A percentile compares a stretch with the other conserved stretches of the same genome.
phyloP scores from a whole-genome alignment of 83 land plant genomes.

The Diphasiastrum complanatum region DNA sequence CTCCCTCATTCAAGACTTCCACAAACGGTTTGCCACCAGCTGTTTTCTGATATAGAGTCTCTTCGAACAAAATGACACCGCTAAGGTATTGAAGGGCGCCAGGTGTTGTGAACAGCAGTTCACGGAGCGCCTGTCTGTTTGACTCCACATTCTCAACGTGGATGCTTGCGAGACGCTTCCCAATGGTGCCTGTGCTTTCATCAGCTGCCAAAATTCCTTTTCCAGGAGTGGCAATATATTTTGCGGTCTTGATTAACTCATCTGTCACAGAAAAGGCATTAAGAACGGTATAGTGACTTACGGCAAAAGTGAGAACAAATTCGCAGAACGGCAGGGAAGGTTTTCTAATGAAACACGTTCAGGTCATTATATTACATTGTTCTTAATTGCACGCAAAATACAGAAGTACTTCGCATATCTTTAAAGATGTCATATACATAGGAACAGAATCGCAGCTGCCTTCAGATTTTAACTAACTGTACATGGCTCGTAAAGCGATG shows the following conservation, averaged over 20 bases:
- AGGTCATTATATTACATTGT: no score
- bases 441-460: no score
- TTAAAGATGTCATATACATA: no score
- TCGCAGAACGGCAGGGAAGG: no score
- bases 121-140: slow-evolving; percentile 28
- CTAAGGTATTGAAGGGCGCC: slow-evolving; percentile 21
- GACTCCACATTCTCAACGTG: slow-evolving; percentile 32
- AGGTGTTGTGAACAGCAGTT: slow-evolving; percentile 30
- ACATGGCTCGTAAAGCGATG: no score
- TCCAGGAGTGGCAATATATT: slow-evolving; percentile 35
- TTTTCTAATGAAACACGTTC: no score
- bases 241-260: slow-evolving; percentile 27
- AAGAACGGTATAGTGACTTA: no score
- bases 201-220: slow-evolving; percentile 39
- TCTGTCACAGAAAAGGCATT: no score
- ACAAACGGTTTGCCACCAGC: slow-evolving; percentile 32
- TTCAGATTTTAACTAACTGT: no score
- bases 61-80: slow-evolving; percentile 33
- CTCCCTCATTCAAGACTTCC: slow-evolving; percentile 28
- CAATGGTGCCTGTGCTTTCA: slow-evolving; percentile 37
- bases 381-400: no score
- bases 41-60: slow-evolving; percentile 32
- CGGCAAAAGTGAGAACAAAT: no score
- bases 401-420: no score
- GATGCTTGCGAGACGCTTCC: slow-evolving; percentile 31